These are phyloP conservation scores for Aspergillus biplanus DNA, from an alignment of 495 filamentous ascomycete genomes.

Conservation along the genomic window DNA sequence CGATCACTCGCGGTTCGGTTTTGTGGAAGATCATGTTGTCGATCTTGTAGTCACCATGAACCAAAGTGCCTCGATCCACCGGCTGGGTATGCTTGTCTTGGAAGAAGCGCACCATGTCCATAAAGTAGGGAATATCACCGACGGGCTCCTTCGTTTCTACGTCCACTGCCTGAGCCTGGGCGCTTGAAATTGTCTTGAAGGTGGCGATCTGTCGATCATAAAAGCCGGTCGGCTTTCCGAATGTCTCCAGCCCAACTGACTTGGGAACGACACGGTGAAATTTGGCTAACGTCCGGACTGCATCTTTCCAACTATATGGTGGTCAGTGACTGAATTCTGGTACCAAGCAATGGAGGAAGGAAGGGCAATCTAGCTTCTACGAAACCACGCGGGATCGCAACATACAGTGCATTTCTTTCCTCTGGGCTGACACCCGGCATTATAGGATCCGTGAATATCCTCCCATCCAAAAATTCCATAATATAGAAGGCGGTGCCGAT, in stretches of 20 bases:
- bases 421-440: conserved; percentile 72
- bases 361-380: not conserved
- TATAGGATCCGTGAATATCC: conserved; percentile 87
- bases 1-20: conserved; percentile 85
- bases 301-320: conserved; percentile 72
- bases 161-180: conserved; percentile 76
- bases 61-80: conserved; percentile 72
- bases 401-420: conserved; percentile 72
- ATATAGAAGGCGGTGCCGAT: conserved; percentile 95
- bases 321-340: conserved; percentile 17
- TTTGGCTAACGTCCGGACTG: conserved; percentile 79
- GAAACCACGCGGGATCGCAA: not conserved
- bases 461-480: conserved; percentile 90
- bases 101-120: conserved; percentile 82
- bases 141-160: conserved; percentile 75
- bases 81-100: conserved; percentile 66
- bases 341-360: not conserved
- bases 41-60: conserved; percentile 98
- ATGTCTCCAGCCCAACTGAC: conserved; percentile 66
- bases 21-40: conserved; percentile 95
- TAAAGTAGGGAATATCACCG: conserved; percentile 79
- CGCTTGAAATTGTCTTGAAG: conserved; percentile 72
- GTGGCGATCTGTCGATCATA: conserved; percentile 87
- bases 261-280: conserved; percentile 76
- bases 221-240: conserved; percentile 77